Evolutionary conservation across 2,329 filamentous ascomycete genomes (phyloP).

Genomic region (Aaosphaeria arxii): DNA sequence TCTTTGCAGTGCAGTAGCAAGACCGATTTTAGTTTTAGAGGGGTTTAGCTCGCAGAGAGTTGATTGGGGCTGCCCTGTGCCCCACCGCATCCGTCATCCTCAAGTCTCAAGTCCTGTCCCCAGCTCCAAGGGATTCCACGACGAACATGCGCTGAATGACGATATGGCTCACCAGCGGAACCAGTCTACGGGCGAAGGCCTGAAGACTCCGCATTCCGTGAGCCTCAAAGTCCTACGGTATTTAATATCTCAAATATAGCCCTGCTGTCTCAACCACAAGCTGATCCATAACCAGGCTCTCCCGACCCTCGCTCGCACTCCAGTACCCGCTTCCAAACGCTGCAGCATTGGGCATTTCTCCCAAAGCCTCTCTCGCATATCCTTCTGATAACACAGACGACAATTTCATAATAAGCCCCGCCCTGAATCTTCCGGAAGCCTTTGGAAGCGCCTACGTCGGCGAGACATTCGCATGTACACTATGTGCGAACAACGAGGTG

Average conservation of each 20-base stretch:
- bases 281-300: conserved; percentile 57
- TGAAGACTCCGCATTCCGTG: conserved; percentile 66
- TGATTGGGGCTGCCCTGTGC: no score
- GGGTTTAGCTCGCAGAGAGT: no score
- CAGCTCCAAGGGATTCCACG: no score
- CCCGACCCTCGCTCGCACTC: conserved; percentile 71
- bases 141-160: no score
- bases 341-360: conserved; percentile 50
- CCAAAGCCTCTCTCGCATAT: conserved; percentile 68
- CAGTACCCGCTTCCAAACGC: conserved; percentile 64
- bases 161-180: conserved; percentile 39
- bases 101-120: no score
- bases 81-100: no score
- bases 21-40: no score
- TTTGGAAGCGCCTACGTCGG: conserved; percentile 96
- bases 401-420: conserved; percentile 56
- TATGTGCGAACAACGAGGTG: conserved; percentile 92
- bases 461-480: conserved; percentile 89
- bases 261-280: conserved; percentile 1
- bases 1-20: no score
- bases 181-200: conserved; percentile 35
- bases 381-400: conserved; percentile 50
- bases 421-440: conserved; percentile 80
- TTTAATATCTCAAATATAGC: conserved; percentile 38
- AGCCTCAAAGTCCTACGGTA: conserved; percentile 84